A percentile compares a stretch with the other conserved stretches of the same genome.
Evolutionary conservation across 2,329 filamentous ascomycete species (phyloP).

Genomic region (Coniella lustricola): DNA sequence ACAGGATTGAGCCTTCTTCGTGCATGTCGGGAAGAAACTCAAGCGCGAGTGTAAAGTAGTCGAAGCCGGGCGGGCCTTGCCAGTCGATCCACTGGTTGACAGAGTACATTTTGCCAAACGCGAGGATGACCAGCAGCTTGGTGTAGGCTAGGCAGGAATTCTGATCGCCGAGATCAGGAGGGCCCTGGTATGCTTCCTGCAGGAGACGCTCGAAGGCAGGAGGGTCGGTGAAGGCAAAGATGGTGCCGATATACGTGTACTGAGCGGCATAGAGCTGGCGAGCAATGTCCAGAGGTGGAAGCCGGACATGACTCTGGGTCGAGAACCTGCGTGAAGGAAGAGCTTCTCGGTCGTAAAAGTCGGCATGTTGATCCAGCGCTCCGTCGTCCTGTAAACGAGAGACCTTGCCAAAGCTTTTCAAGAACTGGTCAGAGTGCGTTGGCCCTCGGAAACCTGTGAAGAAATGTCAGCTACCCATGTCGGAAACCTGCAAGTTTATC

Average conservation of each 20-base stretch:
- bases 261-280: slow-evolving; percentile 44
- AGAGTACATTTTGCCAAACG: slow-evolving; percentile 50
- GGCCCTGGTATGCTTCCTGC: slow-evolving; percentile 34
- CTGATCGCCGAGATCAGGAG: slow-evolving; percentile 34
- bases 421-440: slow-evolving; percentile 31
- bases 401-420: slow-evolving; percentile 29
- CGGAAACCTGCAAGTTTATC: background rate
- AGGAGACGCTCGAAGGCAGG: slow-evolving; percentile 39
- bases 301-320: slow-evolving; percentile 25
- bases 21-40: slow-evolving; percentile 47
- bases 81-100: slow-evolving; percentile 48
- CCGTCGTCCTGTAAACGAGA: slow-evolving; percentile 28
- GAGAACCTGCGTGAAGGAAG: slow-evolving; percentile 26
- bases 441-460: slow-evolving; percentile 28
- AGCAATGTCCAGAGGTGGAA: slow-evolving; percentile 44
- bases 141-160: slow-evolving; percentile 43
- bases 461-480: background rate
- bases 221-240: slow-evolving; percentile 46
- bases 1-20: slow-evolving; percentile 46
- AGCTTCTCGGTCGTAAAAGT: slow-evolving; percentile 28
- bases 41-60: slow-evolving; percentile 45
- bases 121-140: slow-evolving; percentile 45
- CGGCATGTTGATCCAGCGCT: slow-evolving; percentile 25
- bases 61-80: slow-evolving; percentile 47
- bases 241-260: slow-evolving; percentile 50